Conservation (phyloP, 78 protist genomes). For the Pelomyxa schiedti region DNA sequence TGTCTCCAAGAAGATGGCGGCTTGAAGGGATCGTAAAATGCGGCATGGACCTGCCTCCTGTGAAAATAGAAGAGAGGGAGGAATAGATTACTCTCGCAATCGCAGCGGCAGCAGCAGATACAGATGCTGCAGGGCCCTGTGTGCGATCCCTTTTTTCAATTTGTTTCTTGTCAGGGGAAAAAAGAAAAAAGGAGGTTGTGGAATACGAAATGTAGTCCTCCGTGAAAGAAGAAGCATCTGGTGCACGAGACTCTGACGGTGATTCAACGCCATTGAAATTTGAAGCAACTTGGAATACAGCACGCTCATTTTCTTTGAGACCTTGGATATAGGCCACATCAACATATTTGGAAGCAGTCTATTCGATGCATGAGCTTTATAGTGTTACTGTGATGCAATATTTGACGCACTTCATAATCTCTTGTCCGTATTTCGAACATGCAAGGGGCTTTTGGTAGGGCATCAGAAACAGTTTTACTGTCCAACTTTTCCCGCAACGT, state of each 20-base stretch:
- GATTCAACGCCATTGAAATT: constrained; percentile 7
- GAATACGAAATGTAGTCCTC: background rate
- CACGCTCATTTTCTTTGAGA: background rate
- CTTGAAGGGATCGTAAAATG: background rate
- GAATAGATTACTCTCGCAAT: no score
- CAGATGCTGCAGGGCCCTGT: background rate
- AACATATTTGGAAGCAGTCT: no score
- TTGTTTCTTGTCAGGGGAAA: background rate
- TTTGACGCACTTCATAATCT: no score
- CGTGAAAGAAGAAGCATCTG: background rate
- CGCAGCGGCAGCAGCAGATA: background rate
- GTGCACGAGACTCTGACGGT: background rate
- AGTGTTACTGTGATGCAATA: no score
- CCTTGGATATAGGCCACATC: no score
- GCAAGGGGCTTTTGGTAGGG: no score
- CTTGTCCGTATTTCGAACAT: no score
- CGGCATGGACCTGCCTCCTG: background rate
- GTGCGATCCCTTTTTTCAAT: no score
- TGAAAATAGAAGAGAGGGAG: no score
- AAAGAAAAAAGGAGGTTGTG: background rate
- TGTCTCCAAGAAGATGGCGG: background rate
- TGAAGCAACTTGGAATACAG: constrained; percentile 10
- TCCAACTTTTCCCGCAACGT: no score
- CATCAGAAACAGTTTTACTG: no score
- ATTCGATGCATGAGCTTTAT: no score